Evolutionary conservation across 495 filamentous ascomycete species (phyloP).

Genomic region (Hypoxylon trugodes): DNA sequence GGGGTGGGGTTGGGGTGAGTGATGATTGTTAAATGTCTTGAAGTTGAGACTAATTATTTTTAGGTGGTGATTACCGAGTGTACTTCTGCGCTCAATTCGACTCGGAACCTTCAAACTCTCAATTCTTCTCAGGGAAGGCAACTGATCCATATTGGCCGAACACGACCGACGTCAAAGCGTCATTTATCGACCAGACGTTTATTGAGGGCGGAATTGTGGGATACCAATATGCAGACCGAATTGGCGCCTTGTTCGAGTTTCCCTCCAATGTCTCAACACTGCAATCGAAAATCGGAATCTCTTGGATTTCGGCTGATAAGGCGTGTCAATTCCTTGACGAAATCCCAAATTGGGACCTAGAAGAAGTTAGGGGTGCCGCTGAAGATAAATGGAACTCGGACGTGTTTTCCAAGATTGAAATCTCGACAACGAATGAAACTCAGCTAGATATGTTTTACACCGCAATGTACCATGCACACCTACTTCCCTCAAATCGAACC

Average conservation of each 20-base stretch:
- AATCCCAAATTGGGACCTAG: constrained; percentile 59
- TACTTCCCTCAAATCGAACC: constrained; percentile 72
- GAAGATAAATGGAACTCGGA: constrained; percentile 64
- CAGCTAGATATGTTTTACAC: constrained; percentile 67
- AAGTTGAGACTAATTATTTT: constrained; percentile 8
- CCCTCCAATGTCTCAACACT: constrained; percentile 49
- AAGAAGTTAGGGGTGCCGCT: constrained; percentile 56
- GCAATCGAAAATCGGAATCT: constrained; percentile 71
- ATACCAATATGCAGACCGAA: constrained; percentile 41
- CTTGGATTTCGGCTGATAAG: constrained; percentile 68
- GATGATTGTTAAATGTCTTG: constrained; percentile 48
- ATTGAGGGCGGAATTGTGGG: constrained; percentile 26
- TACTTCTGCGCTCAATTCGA: constrained; percentile 74
- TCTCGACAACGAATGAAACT: constrained; percentile 59
- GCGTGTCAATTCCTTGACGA: constrained; percentile 67
- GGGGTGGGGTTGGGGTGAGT: constrained; percentile 67
- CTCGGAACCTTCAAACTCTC: constrained; percentile 42
- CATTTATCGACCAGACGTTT: constrained; percentile 22
- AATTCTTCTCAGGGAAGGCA: constrained; percentile 57
- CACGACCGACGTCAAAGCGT: constrained; percentile 7
- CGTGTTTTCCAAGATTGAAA: constrained; percentile 67
- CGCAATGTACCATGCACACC: constrained; percentile 71
- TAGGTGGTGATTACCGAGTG: constrained; percentile 48
- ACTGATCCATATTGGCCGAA: constrained; percentile 32
- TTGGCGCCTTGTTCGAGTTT: constrained; percentile 50